phyloP scores from a whole-genome alignment of 192 early-diverging fungal genomes.

The Rhizophagus clarus region DNA sequence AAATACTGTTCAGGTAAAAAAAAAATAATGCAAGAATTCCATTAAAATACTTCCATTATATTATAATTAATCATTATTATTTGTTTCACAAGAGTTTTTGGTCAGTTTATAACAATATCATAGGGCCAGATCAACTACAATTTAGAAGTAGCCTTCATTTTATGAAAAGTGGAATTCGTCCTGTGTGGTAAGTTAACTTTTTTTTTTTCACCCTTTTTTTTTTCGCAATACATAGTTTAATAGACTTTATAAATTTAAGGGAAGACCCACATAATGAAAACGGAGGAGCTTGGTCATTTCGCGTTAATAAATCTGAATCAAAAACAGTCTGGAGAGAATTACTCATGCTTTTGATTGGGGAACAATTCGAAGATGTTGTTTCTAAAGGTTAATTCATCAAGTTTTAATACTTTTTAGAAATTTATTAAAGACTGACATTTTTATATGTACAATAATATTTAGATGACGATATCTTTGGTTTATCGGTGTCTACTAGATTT shows the following conservation, averaged over 20 bases:
- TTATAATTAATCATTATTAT: neutral
- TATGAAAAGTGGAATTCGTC: constrained; percentile 51
- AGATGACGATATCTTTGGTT: constrained; percentile 52
- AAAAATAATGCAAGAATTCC: neutral
- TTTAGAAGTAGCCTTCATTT: constrained; percentile 50
- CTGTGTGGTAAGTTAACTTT: constrained; percentile 40
- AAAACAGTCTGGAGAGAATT: constrained; percentile 51
- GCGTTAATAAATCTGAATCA: constrained; percentile 47
- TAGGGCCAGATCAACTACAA: constrained; percentile 45
- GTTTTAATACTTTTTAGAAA: neutral
- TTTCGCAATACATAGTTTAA: neutral
- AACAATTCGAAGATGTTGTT: constrained; percentile 52
- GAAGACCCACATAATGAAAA: constrained; percentile 56
- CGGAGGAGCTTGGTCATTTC: constrained; percentile 54
- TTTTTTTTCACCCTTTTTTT: neutral
- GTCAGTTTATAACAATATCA: constrained; percentile 54
- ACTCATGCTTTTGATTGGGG: constrained; percentile 52
- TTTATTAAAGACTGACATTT: neutral
- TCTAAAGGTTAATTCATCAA: constrained; percentile 36
- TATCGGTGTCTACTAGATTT: constrained; percentile 50
- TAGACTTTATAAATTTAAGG: neutral
- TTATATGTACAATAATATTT: neutral
- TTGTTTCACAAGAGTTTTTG: constrained; percentile 42
- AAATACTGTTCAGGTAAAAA: constrained; percentile 50
- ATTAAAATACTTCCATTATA: neutral